A percentile compares a stretch with the other conserved stretches of the same genome.
Evolutionary conservation across 208 protist genomes (phyloP).

Genomic region (Porcisia deanei): DNA sequence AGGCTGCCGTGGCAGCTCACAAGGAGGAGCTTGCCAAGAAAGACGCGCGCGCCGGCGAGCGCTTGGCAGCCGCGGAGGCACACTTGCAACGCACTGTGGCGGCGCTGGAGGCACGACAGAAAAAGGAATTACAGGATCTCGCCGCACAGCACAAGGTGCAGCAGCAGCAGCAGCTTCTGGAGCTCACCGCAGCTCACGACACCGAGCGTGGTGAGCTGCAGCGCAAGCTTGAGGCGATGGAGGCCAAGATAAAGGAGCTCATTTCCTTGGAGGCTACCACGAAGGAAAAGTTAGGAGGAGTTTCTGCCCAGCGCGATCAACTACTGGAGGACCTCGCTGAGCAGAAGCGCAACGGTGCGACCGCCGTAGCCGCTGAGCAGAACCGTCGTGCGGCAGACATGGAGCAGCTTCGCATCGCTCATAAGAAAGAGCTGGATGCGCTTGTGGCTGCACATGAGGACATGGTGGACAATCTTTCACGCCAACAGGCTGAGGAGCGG

Average conservation of each 20-base stretch:
- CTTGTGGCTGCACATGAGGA: constrained; percentile 40
- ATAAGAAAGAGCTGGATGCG: constrained; percentile 34
- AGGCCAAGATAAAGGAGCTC: constrained; percentile 23
- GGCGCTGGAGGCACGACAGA: constrained; percentile 14
- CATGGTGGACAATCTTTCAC: constrained; percentile 51
- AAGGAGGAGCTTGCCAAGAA: constrained; percentile 27
- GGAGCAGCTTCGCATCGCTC: constrained; percentile 31
- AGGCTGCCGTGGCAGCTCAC: constrained; percentile 22
- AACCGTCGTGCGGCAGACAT: constrained; percentile 31
- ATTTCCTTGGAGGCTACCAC: constrained; percentile 3
- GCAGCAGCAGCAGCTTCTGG: constrained; percentile 28
- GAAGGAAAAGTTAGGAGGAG: constrained; percentile 19
- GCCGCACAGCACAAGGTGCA: constrained; percentile 19
- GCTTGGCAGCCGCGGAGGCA: constrained; percentile 12
- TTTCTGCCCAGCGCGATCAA: constrained; percentile 32
- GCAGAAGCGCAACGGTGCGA: constrained; percentile 29
- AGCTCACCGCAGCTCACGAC: constrained; percentile 19
- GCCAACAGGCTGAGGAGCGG: constrained; percentile 48
- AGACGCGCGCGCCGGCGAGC: constrained; percentile 11
- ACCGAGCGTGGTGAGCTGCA: constrained; percentile 15
- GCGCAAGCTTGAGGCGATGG: constrained; percentile 4
- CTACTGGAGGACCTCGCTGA: constrained; percentile 20
- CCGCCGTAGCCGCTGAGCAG: constrained; percentile 18
- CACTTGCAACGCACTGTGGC: constrained; percentile 17
- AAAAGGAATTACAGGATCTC: constrained; percentile 25